Base-by-base conservation (phyloP, 352 stramenopile species). In the Phytopythium boreale region DNA sequence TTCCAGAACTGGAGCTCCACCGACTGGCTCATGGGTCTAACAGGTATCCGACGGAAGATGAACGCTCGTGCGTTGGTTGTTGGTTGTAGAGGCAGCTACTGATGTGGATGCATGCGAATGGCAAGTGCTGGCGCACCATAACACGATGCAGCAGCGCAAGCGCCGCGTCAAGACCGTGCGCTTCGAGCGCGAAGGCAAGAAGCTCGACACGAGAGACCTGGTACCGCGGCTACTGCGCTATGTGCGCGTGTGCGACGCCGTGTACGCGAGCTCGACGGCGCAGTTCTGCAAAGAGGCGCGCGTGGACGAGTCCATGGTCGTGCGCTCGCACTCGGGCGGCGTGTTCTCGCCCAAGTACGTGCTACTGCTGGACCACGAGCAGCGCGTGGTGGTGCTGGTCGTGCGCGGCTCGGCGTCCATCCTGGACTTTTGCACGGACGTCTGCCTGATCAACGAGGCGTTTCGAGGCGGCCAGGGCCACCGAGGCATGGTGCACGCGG, bases 1-100 rank as follows among this genome's bases (percentile, higher is more conserved):
- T 70, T 93, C 49, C 74, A 76, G 57, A 88, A 80, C 64, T 92
- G 82, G 84, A 92, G 74, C 61, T 76, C 84, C 2, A 77, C 80
- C 19, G 87, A 95, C 57, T 95, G 87, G 87, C 79, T 95, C 61
- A 74, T 95, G 58, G 84, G 82, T 1, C 79, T 95, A 24, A 92
- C 83, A 26, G 68, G 69, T 79, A 43, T 7, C 29, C 29, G 29
- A 34, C 29, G 29, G 29, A n/a, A n/a, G n/a, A n/a, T n/a, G n/a
- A n/a, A 34, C 29, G 29, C 29, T 34, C n/a, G n/a, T n/a, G n/a
- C n/a, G n/a, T n/a, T n/a, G n/a, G n/a, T n/a, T n/a, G 29, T 10
- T 29, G 36, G 27, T 37, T 12, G 37, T 3, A 55, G 10, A 61
- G 20, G 19, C 20, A 29, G 34, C 20, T 47, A 58, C 11, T 53